Evolutionary conservation across 139 green algal genomes (phyloP), one percentile per base, ranked within the genome.

Genomic region (Haematococcus lacustris): DNA sequence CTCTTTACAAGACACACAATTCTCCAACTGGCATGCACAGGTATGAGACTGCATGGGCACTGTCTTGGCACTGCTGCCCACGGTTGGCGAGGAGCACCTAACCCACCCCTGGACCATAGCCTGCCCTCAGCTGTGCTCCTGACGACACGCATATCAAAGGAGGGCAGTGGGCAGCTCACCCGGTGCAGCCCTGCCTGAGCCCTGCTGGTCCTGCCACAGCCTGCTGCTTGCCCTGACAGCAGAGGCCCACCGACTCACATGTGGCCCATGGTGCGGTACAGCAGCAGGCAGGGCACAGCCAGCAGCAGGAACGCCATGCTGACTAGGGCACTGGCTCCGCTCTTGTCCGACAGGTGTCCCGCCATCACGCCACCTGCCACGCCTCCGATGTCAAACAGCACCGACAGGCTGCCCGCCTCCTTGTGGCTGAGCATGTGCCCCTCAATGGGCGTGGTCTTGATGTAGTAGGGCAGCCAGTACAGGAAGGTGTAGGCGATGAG

Each of bases 401-500:
- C 90, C 23, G 85, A 94, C 40, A 97, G 75, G 71, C 94, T 83
- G 21, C 91, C 67, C 7, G 67, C 67, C 61, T 84, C 75, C 76
- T 89, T 85, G 5, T 87, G 80, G 30, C 79, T 84, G 7, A 96
- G 84, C 32, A 83, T 70, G 23, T 78, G 74, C 0, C 85, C 87
- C 38, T 91, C 82, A 30, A 95, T 91, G 28, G 82, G 78, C 35
- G 87, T 95, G 21, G 81, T 79, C 60, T 87, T 88, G 78, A 98
- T 94, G 88, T 98, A 98, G 80, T 91, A 98, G 3, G 94, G 94
- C 39, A 98, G 86, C 94, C 94, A 98, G 85, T 97, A 97, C 7
- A 98, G 85, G 80, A 98, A 98, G 28, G 91, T 97, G 88, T 98
- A 98, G 35, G 94, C 94, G 39, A 98, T 93, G 25, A 98, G 91